Evolutionary conservation across 441 rosid genomes (phyloP), one percentile per base, ranked within the genome.

Genomic region (Pelargonium citronellum): DNA sequence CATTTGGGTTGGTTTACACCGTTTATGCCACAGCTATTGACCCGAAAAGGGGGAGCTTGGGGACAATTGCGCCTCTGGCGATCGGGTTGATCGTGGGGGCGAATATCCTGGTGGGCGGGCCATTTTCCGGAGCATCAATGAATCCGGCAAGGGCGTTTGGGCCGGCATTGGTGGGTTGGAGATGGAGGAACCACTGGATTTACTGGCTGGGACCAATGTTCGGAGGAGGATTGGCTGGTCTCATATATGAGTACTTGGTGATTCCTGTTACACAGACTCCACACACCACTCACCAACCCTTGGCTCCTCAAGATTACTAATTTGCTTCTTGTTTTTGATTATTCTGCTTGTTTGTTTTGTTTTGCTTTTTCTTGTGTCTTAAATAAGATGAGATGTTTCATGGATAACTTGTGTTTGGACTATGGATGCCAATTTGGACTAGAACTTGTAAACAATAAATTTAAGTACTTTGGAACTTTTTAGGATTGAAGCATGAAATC

Each of bases 111-210:
- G 86, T 88, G 0, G 96, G 94, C 0, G 95, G 89, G 46, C 97
- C 95, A 1, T 91, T 91, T 62, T 87, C 86, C 0, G 93, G 96
- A 43, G 96, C 93, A 0, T 78, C 91, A 0, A 89, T 89, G 97
- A 91, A 88, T 63, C 96, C 96, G 0, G 94, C 96, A 8, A 79
- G 89, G 77, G 93, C 93, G 0, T 89, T 89, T 27, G 97, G 92
- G 47, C 91, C 92, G 1, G 91, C 96, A 1, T 81, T 91, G n/a
- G 89, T 91, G 10, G 96, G 92, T 39, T 88, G 96, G 97, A 88
- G 93, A 72, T 91, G 94, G 96, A 71, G 75, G 49, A 84, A 89
- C 78, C 96, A 88, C 71, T 91, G 97, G 97, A 86, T 91, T 75
- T 89, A 91, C 73, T 91, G 96, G 97, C 76, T 88, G 0, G 92